phyloP scores from a whole-genome alignment of 2,329 filamentous ascomycete species.

The Fusarium buharicum region DNA sequence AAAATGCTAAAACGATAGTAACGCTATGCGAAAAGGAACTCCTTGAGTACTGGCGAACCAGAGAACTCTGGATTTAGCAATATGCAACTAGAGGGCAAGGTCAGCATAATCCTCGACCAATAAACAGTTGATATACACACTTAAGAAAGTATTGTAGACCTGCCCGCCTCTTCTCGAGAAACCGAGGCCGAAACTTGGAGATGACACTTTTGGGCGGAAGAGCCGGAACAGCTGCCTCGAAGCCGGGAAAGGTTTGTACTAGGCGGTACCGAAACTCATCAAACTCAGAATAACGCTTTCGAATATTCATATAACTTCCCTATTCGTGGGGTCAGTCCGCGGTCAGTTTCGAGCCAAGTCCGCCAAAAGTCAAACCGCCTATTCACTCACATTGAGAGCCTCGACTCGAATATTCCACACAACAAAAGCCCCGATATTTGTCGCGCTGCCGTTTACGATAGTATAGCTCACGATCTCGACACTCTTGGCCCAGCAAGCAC shows the following conservation, averaged over 20 bases:
- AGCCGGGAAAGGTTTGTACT: constrained; percentile 82
- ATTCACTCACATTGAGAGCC: constrained; percentile 74
- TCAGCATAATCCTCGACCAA: constrained; percentile 23
- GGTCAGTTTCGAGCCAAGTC: neutral
- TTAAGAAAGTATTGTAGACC: constrained; percentile 94
- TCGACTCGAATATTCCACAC: constrained; percentile 93
- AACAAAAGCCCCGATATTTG: constrained; percentile 84
- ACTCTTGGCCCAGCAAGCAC: constrained; percentile 72
- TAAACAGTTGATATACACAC: constrained; percentile 60
- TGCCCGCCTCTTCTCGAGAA: constrained; percentile 83
- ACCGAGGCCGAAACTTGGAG: constrained; percentile 83
- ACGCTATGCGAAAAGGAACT: constrained; percentile 79
- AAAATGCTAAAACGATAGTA: constrained; percentile 22
- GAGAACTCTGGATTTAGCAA: constrained; percentile 94
- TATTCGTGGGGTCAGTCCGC: constrained; percentile 47
- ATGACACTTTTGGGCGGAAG: constrained; percentile 92
- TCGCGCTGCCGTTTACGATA: constrained; percentile 65
- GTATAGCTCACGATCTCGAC: constrained; percentile 69
- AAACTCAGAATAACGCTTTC: constrained; percentile 91
- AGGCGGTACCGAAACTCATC: constrained; percentile 81
- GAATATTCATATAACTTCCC: constrained; percentile 70
- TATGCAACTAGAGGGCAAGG: constrained; percentile 72
- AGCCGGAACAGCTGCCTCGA: constrained; percentile 84
- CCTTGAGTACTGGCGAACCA: constrained; percentile 88
- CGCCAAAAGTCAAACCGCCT: constrained; percentile 10